Evolutionary conservation across 1,139 yeast genomes (phyloP).

Genomic region (Kodamaea plutei): DNA sequence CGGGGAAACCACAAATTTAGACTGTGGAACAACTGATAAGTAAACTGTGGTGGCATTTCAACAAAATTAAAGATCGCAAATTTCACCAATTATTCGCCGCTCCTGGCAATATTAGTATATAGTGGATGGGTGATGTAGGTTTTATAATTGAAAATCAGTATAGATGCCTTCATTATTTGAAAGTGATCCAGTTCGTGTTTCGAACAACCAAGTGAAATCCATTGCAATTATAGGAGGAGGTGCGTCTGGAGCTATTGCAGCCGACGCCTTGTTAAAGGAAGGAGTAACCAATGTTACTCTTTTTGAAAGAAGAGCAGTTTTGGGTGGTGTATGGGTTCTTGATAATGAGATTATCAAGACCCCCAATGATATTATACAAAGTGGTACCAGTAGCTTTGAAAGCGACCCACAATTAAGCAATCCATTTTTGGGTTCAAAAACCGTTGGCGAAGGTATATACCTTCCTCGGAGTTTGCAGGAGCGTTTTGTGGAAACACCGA

Average conservation of each 20-base stretch:
- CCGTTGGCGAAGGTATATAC: constrained; percentile 2
- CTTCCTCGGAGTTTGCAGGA: constrained; percentile 11
- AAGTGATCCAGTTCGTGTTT: constrained; percentile 9
- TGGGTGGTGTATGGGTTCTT: constrained; percentile 34
- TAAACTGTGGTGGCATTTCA: constrained; percentile 7
- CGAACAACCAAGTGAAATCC: constrained; percentile 17
- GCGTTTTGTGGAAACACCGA: constrained; percentile 33
- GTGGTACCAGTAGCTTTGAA: constrained; percentile 19
- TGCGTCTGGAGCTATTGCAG: constrained; percentile 45
- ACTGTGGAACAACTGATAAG: no score
- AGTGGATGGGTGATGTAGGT: neutral
- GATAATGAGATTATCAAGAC: constrained; percentile 20
- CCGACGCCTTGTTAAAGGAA: constrained; percentile 37
- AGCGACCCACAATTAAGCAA: constrained; percentile 31
- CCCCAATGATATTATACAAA: constrained; percentile 21
- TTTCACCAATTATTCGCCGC: no score
- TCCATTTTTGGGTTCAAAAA: constrained; percentile 20
- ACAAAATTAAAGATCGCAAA: no score
- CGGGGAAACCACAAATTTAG: no score
- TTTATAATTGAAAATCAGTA: no score
- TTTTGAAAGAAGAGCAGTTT: constrained; percentile 25
- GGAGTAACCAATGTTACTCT: constrained; percentile 17
- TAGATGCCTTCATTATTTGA: constrained; percentile 7
- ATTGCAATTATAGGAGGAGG: constrained; percentile 53
- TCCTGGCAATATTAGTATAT: constrained; percentile 1